Percentiles rank a stretch among this genome's conserved stretches.
Conservation (phyloP, 2,329 filamentous ascomycete species). For the Aspergillus sojae region DNA sequence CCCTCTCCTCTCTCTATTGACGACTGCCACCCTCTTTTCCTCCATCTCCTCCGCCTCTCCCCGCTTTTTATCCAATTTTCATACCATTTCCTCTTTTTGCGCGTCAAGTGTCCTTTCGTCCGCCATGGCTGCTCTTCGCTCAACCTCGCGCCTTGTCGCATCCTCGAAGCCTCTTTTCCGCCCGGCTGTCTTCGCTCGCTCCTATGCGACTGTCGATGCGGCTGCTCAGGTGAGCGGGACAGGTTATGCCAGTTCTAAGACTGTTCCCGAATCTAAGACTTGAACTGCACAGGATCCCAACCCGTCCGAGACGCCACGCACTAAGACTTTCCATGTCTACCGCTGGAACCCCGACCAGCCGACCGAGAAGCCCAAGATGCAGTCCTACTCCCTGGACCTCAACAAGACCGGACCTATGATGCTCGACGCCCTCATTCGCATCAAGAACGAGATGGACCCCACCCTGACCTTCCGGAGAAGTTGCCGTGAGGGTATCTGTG, state of each 20-base stretch:
- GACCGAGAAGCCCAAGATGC: conserved; percentile 90
- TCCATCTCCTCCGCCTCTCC: conserved; percentile 6
- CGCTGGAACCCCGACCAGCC: conserved; percentile 96
- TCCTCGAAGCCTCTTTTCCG: conserved; percentile 47
- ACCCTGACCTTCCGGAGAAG: conserved; percentile 94
- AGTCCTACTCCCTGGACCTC: conserved; percentile 90
- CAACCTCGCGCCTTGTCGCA: conserved; percentile 49
- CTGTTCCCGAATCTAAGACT: conserved; percentile 55
- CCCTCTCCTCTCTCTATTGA: conserved; percentile 13
- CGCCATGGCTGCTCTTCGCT: conserved; percentile 53
- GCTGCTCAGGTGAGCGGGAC: conserved; percentile 30
- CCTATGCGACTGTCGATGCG: conserved; percentile 52
- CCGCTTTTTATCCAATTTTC: conserved; percentile 5
- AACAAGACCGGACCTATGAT: conserved; percentile 99
- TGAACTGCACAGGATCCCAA: conserved; percentile 65
- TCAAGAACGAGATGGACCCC: conserved; percentile 98
- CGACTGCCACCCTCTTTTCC: conserved; percentile 10
- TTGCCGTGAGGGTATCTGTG: conserved; percentile 97
- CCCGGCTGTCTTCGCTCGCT: conserved; percentile 43
- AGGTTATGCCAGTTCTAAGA: conserved; percentile 32
- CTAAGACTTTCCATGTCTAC: conserved; percentile 98
- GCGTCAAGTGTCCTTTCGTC: conserved; percentile 14
- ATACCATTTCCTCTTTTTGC: conserved; percentile 10
- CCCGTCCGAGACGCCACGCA: conserved; percentile 58
- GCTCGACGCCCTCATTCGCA: conserved; percentile 91